These are phyloP conservation scores for Schizosaccharomyces versatilis DNA, from an alignment of 1,139 yeast genomes.

Conservation along the genomic window DNA sequence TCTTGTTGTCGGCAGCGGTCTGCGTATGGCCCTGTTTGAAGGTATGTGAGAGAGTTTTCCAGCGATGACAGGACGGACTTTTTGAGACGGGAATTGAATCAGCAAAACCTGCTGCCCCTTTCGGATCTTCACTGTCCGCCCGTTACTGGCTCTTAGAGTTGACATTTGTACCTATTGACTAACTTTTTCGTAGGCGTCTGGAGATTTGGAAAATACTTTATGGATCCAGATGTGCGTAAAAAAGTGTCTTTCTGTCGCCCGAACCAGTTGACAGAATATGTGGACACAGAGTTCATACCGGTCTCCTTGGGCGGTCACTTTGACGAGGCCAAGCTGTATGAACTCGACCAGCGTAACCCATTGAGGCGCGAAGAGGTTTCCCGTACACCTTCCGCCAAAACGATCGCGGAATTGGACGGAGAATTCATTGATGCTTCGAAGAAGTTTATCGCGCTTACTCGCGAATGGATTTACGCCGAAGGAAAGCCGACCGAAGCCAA, in stretches of 20 bases:
- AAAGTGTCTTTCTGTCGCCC: slow-evolving; percentile 6
- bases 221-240: slow-evolving; percentile 8
- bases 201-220: slow-evolving; percentile 7
- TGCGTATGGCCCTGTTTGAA: slow-evolving; percentile 9
- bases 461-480: slow-evolving; percentile 3
- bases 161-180: too few species aligned
- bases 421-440: slow-evolving; percentile 5
- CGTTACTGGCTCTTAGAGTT: too few species aligned
- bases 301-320: slow-evolving; percentile 6
- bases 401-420: neutral
- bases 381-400: neutral
- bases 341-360: slow-evolving; percentile 3
- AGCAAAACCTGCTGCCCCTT: too few species aligned
- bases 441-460: slow-evolving; percentile 1
- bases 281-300: slow-evolving; percentile 6
- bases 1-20: slow-evolving; percentile 8
- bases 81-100: neutral
- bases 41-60: neutral
- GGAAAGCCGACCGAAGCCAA: neutral
- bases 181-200: neutral
- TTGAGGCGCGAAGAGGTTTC: neutral
- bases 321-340: slow-evolving; percentile 6
- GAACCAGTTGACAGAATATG: slow-evolving; percentile 5
- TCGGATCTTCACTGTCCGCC: too few species aligned
- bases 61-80: neutral